Conservation (phyloP, 805 yeast species). For the Grigorovia humatica region DNA sequence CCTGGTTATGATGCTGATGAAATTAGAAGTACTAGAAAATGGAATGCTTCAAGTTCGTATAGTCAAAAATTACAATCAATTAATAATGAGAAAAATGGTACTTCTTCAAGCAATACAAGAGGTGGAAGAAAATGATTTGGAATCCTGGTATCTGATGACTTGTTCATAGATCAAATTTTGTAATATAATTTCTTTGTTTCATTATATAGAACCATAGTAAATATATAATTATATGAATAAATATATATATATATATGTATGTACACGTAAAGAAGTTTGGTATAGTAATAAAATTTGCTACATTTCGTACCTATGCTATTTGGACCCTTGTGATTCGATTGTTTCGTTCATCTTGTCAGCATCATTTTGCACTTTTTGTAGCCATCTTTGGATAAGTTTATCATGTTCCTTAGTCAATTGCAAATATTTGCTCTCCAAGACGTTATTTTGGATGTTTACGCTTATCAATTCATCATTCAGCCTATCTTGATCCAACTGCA, state of each 20-base stretch:
- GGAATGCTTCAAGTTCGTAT: conserved; percentile 54
- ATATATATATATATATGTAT: too few species aligned
- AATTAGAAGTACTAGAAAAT: conserved; percentile 64
- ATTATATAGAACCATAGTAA: too few species aligned
- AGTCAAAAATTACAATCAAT: conserved; percentile 51
- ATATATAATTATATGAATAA: too few species aligned
- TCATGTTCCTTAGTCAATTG: conserved; percentile 40
- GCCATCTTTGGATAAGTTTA: conserved; percentile 46
- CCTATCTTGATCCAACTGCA: conserved; percentile 46
- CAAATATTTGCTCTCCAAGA: conserved; percentile 27
- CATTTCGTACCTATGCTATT: not conserved
- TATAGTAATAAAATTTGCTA: not conserved
- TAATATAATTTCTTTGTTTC: not conserved
- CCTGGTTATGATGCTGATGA: conserved; percentile 94
- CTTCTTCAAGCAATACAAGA: not conserved
- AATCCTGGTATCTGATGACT: not conserved
- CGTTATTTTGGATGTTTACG: conserved; percentile 43
- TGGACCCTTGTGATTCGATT: conserved; percentile 3
- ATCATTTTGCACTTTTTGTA: conserved; percentile 45
- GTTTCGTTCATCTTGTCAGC: conserved; percentile 43
- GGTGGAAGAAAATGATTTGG: not conserved
- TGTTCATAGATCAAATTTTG: not conserved
- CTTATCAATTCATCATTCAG: conserved; percentile 61
- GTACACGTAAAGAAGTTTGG: not conserved
- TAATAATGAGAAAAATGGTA: conserved; percentile 16